These are phyloP conservation scores for Voacanga thouarsii DNA, from an alignment of 257 asterid genomes.

Conservation along the genomic window DNA sequence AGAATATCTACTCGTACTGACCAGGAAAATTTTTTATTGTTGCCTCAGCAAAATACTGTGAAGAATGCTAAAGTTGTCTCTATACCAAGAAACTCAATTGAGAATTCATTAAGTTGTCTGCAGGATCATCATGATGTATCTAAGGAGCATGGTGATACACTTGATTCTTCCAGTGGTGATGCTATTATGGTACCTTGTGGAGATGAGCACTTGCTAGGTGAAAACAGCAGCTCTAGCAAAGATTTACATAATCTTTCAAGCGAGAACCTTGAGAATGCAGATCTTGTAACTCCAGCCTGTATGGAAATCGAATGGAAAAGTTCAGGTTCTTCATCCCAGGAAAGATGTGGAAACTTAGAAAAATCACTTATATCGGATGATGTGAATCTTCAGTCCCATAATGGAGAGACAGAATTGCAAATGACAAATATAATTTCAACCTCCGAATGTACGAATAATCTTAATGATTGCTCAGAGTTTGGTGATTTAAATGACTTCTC, in stretches of 20 bases:
- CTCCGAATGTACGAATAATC: slow-evolving; percentile 25
- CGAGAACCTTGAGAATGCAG: slow-evolving; percentile 19
- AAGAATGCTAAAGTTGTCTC: slow-evolving; percentile 18
- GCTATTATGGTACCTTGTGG: slow-evolving; percentile 26
- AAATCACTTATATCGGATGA: slow-evolving; percentile 26
- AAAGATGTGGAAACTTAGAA: slow-evolving; percentile 18
- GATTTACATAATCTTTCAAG: slow-evolving; percentile 26
- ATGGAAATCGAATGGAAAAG: slow-evolving; percentile 25
- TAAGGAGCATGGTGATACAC: slow-evolving; percentile 24
- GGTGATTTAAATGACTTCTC: slow-evolving; percentile 25
- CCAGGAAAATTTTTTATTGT: slow-evolving; percentile 27
- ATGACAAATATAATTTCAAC: slow-evolving; percentile 26
- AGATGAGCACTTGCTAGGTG: slow-evolving; percentile 21
- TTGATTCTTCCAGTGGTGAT: slow-evolving; percentile 28
- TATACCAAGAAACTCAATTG: slow-evolving; percentile 25
- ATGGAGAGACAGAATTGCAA: slow-evolving; percentile 27
- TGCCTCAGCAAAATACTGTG: slow-evolving; percentile 20
- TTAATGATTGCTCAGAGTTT: slow-evolving; percentile 16
- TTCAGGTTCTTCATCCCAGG: slow-evolving; percentile 28
- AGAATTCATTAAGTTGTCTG: slow-evolving; percentile 21
- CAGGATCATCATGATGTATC: slow-evolving; percentile 23
- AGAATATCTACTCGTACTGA: slow-evolving; percentile 27
- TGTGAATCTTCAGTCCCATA: slow-evolving; percentile 17
- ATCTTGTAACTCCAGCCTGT: slow-evolving; percentile 19
- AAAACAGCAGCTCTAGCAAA: slow-evolving; percentile 23